These are phyloP conservation scores for Dillenia turbinata DNA, from an alignment of 164 flowering plant genomes.

Conservation along the genomic window DNA sequence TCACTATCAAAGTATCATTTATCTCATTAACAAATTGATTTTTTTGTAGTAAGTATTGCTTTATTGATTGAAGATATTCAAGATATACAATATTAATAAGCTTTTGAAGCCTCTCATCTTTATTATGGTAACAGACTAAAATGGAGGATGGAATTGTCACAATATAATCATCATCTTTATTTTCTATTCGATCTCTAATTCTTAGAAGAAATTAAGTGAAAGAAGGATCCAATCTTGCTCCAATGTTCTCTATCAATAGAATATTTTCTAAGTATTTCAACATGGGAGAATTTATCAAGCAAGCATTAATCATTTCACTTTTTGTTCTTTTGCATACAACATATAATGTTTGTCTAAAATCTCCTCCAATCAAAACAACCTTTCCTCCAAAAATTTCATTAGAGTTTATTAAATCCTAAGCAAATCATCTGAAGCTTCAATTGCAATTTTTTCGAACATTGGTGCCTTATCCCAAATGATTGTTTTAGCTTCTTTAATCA, in stretches of 20 bases:
- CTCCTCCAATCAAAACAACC: constrained; percentile 5
- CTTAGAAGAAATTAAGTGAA: constrained; percentile 2
- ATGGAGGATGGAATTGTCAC: neutral
- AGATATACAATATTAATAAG: neutral
- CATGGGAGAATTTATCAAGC: constrained; percentile 1
- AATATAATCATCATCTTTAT: neutral
- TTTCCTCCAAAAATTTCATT: constrained; percentile 1
- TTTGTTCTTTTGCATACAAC: neutral
- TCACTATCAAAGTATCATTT: constrained; percentile 2
- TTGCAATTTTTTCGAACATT: neutral
- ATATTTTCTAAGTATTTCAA: constrained; percentile 6
- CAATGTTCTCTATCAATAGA: neutral
- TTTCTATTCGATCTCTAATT: constrained; percentile 9
- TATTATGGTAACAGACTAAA: neutral
- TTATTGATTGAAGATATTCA: neutral
- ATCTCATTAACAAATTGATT: constrained; percentile 9
- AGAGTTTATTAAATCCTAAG: constrained; percentile 5
- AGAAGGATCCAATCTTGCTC: neutral
- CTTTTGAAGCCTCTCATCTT: neutral
- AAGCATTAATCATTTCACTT: constrained; percentile 1
- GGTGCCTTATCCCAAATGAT: constrained; percentile 14
- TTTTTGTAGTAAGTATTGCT: neutral
- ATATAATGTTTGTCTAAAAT: constrained; percentile 7
- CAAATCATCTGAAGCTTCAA: constrained; percentile 5
- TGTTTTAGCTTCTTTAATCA: neutral